A percentile compares a stretch with the other conserved stretches of the same genome.
These are phyloP conservation scores for Apiospora saccharicola DNA, from an alignment of 2,329 filamentous ascomycete species.

Conservation along the genomic window DNA sequence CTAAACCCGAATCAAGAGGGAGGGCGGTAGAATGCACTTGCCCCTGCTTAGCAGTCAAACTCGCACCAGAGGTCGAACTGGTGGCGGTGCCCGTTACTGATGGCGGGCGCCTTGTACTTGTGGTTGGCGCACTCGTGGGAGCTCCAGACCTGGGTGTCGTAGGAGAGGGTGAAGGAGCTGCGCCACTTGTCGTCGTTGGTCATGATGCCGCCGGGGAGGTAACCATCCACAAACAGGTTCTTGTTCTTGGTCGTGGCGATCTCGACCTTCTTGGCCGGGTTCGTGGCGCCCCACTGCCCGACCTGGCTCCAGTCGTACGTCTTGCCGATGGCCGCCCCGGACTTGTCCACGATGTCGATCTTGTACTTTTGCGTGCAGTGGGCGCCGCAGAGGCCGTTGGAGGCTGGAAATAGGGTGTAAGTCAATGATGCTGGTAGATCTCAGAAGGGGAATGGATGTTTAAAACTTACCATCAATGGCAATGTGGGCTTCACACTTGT, in stretches of 20 bases:
- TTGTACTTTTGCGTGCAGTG: not conserved
- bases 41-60: constrained; percentile 2
- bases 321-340: not conserved
- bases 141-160: not conserved
- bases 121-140: not conserved
- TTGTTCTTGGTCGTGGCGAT: not conserved
- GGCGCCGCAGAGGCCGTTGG: not conserved
- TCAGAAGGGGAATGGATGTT: not conserved
- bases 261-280: not conserved
- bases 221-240: not conserved
- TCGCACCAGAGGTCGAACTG: not conserved
- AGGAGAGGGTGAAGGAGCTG: not conserved
- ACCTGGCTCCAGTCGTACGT: constrained; percentile 9
- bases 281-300: not conserved
- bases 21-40: too few relatives aligned
- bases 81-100: not conserved
- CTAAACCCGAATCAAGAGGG: too few relatives aligned
- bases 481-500: constrained; percentile 12
- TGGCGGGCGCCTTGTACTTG: not conserved
- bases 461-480: not conserved
- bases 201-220: not conserved
- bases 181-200: not conserved
- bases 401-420: not conserved
- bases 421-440: not conserved
- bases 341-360: constrained; percentile 5